Conservation (phyloP, 1,284 basidiomycete species). For the Schizophyllum amplum region DNA sequence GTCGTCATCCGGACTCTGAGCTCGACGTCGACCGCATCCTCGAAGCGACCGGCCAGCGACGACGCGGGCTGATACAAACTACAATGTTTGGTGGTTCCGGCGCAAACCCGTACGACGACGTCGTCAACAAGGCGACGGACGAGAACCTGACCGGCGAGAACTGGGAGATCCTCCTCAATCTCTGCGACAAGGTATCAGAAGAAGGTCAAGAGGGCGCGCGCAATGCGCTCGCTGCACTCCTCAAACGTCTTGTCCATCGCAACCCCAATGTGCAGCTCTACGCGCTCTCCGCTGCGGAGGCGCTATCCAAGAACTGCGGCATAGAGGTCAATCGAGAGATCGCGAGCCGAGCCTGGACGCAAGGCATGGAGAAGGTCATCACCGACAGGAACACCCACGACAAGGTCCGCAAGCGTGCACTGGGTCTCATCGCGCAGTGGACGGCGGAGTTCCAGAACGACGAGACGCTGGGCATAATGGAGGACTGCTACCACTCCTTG, state of each 20-base stretch:
- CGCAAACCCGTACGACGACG: conserved; percentile 86
- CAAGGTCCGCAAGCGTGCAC: conserved; percentile 49
- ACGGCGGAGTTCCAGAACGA: conserved; percentile 79
- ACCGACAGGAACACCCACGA: conserved; percentile 53
- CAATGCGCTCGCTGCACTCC: conserved; percentile 76
- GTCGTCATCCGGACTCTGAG: neutral
- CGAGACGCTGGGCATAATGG: conserved; percentile 81
- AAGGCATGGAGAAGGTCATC: conserved; percentile 79
- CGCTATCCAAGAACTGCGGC: conserved; percentile 88
- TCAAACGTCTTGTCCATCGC: conserved; percentile 89
- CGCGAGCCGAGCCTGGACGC: conserved; percentile 85
- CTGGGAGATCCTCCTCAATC: conserved; percentile 90
- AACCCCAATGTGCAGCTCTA: conserved; percentile 97
- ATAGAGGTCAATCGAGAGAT: conserved; percentile 81
- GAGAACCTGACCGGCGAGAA: conserved; percentile 92
- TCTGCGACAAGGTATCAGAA: conserved; percentile 95
- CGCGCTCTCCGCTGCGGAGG: conserved; percentile 80
- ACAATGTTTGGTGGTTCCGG: conserved; percentile 61
- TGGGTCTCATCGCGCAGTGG: conserved; percentile 80
- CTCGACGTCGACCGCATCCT: neutral
- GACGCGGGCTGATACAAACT: neutral
- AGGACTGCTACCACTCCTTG: conserved; percentile 80
- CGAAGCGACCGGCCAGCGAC: no score
- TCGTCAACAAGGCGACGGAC: conserved; percentile 91
- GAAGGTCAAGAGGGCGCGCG: conserved; percentile 77